These are phyloP conservation scores for Puya raimondii DNA, from an alignment of 176 grass and related monocot species.

Conservation along the genomic window DNA sequence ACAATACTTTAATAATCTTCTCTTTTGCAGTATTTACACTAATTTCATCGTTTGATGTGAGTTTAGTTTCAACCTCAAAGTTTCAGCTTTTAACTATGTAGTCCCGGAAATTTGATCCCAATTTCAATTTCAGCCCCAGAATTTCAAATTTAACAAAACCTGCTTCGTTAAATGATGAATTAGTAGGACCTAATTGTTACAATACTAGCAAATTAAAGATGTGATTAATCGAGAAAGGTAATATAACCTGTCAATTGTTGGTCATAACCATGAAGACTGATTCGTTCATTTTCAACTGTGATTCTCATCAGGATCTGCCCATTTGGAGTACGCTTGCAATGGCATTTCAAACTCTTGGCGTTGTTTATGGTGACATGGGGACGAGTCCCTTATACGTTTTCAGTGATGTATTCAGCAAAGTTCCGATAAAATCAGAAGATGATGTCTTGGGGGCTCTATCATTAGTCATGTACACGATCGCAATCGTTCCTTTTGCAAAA, in stretches of 20 bases:
- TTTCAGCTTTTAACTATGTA: too few relatives aligned
- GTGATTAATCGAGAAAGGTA: constrained; percentile 4
- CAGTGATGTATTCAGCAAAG: constrained; percentile 97
- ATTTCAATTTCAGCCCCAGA: too few relatives aligned
- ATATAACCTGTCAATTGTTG: constrained; percentile 3
- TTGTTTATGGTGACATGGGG: constrained; percentile 95
- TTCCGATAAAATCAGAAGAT: constrained; percentile 80
- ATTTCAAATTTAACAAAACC: too few relatives aligned
- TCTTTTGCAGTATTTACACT: too few relatives aligned
- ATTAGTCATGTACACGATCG: constrained; percentile 90
- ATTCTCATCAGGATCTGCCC: constrained; percentile 48
- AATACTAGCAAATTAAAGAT: not conserved
- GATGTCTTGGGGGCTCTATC: constrained; percentile 87
- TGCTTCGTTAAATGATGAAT: too few relatives aligned
- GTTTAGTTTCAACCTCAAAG: too few relatives aligned
- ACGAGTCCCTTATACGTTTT: constrained; percentile 95
- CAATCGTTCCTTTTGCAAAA: constrained; percentile 71
- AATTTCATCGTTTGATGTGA: too few relatives aligned
- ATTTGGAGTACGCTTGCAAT: constrained; percentile 56
- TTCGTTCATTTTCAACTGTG: not conserved
- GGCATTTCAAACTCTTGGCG: constrained; percentile 96
- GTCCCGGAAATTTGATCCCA: too few relatives aligned
- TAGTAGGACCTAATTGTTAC: not conserved
- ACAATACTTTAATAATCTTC: not conserved
- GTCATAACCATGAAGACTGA: constrained; percentile 11